Base-by-base conservation (phyloP, 1,284 basidiomycete genomes). In the Clitocybe nebularis region DNA sequence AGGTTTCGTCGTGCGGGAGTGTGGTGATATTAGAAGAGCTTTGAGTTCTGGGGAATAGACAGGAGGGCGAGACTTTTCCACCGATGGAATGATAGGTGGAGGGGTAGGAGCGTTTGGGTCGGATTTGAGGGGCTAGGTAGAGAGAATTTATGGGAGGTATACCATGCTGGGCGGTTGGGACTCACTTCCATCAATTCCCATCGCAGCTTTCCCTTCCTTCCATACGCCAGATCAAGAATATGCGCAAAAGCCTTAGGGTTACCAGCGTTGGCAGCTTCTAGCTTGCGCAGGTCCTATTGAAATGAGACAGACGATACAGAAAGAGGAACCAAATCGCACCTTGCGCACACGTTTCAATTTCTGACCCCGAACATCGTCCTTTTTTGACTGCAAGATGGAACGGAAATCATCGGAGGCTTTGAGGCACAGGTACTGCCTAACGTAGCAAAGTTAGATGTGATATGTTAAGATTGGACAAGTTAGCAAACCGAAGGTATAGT, bases 201-300 rank as follows among this genome's bases (percentile, higher is more conserved):
- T 51, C 70, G 75, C 14, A 89, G 60, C 55, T 76, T 83, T 9
- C 89, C 89, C 47, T 74, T 76, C 44, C 84, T 70, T 13, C 85
- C 89, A 60, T 89, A 90, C n/a, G 88, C 88, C n/a, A 79, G 56
- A 50, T 82, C 74, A 14, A 90, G 66, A n/a, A 88, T 59, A 44
- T 75, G 68, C 6, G 65, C 63, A 48, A 88, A 80, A n/a, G 79
- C 74, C 41, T 68, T 59, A 29, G 56, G 47, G 38, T 74, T 61
- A 5, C 82, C 78, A 6, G 57, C 53, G 52, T 81, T 85, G 6
- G 85, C 86, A 26, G 61, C 66, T 54, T 72, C 62, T 4, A 92
- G 60, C 38, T 66, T 75, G 33, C 63, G 63, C 41, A 84, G 55
- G 34, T 76, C 75, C 87, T 90, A 50, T 10, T 19, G 36, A 25